Evolutionary conservation across 164 flowering plant genomes (phyloP).

Genomic region (Amborella trichopoda): DNA sequence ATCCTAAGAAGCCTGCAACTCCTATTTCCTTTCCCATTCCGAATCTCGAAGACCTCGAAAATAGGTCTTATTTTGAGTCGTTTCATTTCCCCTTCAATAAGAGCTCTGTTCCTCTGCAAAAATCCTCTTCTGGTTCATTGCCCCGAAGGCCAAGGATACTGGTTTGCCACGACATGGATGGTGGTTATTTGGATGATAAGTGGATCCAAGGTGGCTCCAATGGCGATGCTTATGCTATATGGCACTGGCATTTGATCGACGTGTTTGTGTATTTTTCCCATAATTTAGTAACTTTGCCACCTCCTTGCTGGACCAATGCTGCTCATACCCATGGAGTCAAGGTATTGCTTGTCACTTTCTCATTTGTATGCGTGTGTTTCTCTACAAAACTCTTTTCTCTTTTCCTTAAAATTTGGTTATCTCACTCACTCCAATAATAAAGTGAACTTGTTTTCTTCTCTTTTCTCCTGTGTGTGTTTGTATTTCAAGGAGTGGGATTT

Average conservation of each 20-base stretch:
- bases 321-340: constrained; percentile 86
- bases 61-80: constrained; percentile 63
- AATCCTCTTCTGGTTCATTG: constrained; percentile 6
- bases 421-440: no score
- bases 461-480: no score
- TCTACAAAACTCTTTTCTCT: no score
- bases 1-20: constrained; percentile 40
- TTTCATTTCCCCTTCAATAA: constrained; percentile 78
- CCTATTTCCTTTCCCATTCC: constrained; percentile 75
- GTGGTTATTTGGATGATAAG: constrained; percentile 65
- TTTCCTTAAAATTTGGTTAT: no score
- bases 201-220: constrained; percentile 79
- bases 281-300: constrained; percentile 71
- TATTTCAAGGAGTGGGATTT: no score
- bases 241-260: constrained; percentile 97
- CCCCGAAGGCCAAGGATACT: constrained; percentile 49
- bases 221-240: constrained; percentile 54
- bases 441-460: no score
- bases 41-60: constrained; percentile 50
- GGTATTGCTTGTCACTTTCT: constrained; percentile 23
- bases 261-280: constrained; percentile 91
- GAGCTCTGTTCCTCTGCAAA: constrained; percentile 33
- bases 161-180: constrained; percentile 87
- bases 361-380: no score
- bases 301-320: constrained; percentile 87